Base-by-base conservation (phyloP, 192 early-diverging fungal species). In the Oehlia diaphana region DNA sequence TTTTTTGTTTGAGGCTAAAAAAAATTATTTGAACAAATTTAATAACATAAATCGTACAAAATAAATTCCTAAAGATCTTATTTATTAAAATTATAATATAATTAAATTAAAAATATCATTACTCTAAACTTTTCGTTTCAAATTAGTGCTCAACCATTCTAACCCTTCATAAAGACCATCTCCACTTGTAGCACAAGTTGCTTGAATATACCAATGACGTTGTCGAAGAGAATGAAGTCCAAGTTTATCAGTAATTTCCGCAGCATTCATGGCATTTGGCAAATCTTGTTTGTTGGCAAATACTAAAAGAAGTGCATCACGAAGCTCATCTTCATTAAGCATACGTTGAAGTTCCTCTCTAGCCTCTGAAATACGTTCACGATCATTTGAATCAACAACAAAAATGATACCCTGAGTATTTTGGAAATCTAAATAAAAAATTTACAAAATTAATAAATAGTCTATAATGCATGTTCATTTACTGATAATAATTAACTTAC, bases 251-350 rank as follows among this genome's bases (percentile, higher is more conserved):
- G 93, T 96, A 84, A 98, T 95, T 86, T 98, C 95, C 73, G 92
- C 90, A 79, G 94, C 93, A 82, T 89, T 93, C 95, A 98, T 96
- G 82, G 97, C 96, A 87, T 95, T 95, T 80, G 96, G 95, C 79
- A 97, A 86, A 92, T 99, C 98, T 86, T 99, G 98, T 91, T 99
- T 99, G 92, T 99, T 99, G 87, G 97, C 96, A 88, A 98, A 96
- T 33, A 99, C 95, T 63, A 99, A 84, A 65, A 99, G 87, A 76
- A 93, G 87, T 42, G 95, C 96, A 79, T 95, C 92, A 84, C 93
- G 93, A 72, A 99, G 92, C 87, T 98, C 96, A 84, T 96, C 95
- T 87, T 98, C 97, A 87, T 94, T 94, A 72, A 99, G 86, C 95
- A 98, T 96, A 77, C 94, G 93, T 81, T 94, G 92, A 66, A 99